Percentiles rank a stretch among this genome's conserved stretches.
Evolutionary conservation across 179 eudicot genomes (phyloP).

Genomic region (Patellifolia procumbens): DNA sequence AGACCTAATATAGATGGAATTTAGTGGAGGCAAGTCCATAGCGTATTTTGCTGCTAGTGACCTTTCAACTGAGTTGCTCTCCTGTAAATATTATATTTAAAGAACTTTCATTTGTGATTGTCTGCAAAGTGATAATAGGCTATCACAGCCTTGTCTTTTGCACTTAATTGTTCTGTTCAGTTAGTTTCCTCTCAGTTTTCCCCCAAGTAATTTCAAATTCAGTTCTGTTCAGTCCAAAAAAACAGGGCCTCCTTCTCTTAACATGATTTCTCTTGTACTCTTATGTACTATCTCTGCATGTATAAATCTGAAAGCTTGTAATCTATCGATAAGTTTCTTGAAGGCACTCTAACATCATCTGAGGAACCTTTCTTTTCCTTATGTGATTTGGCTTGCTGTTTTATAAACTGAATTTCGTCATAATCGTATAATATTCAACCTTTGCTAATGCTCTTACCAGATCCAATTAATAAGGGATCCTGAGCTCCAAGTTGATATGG

Average conservation of each 20-base stretch:
- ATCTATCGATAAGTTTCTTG: neutral
- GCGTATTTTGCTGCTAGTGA: neutral
- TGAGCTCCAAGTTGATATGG: constrained; percentile 66
- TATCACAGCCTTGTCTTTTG: too few relatives aligned
- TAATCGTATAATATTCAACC: neutral
- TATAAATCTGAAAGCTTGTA: neutral
- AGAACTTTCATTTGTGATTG: too few relatives aligned
- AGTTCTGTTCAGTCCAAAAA: neutral
- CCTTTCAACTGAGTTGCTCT: too few relatives aligned
- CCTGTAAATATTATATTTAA: too few relatives aligned
- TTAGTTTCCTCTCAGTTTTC: too few relatives aligned
- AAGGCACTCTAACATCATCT: neutral
- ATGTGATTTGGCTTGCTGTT: neutral
- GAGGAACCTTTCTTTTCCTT: neutral
- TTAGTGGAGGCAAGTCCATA: neutral
- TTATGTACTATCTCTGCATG: too few relatives aligned
- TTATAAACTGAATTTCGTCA: neutral
- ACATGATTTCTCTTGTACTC: neutral
- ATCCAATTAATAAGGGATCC: constrained; percentile 77
- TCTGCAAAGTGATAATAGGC: too few relatives aligned
- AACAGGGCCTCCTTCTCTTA: neutral
- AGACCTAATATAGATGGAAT: neutral
- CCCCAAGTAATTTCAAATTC: too few relatives aligned
- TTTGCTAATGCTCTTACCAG: constrained; percentile 38
- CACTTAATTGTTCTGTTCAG: too few relatives aligned